Percentiles rank a stretch among this genome's conserved stretches.
Conservation (phyloP, 805 yeast genomes). For the Kodamaea neixiangensis region DNA sequence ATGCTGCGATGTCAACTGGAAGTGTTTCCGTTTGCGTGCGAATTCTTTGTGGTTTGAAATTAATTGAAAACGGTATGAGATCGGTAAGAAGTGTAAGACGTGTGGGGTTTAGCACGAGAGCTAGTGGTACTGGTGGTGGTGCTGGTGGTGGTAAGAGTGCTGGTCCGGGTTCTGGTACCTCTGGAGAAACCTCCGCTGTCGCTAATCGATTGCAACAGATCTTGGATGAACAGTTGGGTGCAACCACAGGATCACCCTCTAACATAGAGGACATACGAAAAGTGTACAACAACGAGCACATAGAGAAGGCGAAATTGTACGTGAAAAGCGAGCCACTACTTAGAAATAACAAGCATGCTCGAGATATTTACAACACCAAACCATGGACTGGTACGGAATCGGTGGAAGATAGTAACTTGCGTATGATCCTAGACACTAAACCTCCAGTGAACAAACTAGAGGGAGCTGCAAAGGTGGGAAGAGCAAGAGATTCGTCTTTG, state of each 20-base stretch:
- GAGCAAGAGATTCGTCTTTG: constrained; percentile 64
- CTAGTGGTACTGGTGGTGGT: no score
- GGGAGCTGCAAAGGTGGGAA: constrained; percentile 10
- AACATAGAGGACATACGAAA: constrained; percentile 13
- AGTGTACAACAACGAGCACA: constrained; percentile 15
- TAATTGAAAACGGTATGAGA: no score
- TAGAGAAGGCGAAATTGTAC: constrained; percentile 17
- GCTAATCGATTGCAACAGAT: constrained; percentile 36
- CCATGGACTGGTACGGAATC: constrained; percentile 66
- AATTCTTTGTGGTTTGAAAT: no score
- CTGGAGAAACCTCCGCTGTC: constrained; percentile 21
- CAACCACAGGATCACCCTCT: not conserved
- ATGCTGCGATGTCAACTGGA: no score
- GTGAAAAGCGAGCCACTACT: constrained; percentile 34
- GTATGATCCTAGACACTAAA: constrained; percentile 57
- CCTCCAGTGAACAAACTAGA: constrained; percentile 24
- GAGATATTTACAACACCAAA: constrained; percentile 36
- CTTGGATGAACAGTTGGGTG: constrained; percentile 18
- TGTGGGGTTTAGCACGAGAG: no score
- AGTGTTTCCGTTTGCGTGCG: no score
- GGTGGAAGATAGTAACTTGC: constrained; percentile 44
- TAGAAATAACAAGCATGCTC: constrained; percentile 31
- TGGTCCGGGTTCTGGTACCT: not conserved
- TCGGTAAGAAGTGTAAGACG: no score
- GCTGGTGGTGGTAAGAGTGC: not conserved